phyloP scores from a whole-genome alignment of 2,329 filamentous ascomycete genomes.

The Rugonectria rugulosa region DNA sequence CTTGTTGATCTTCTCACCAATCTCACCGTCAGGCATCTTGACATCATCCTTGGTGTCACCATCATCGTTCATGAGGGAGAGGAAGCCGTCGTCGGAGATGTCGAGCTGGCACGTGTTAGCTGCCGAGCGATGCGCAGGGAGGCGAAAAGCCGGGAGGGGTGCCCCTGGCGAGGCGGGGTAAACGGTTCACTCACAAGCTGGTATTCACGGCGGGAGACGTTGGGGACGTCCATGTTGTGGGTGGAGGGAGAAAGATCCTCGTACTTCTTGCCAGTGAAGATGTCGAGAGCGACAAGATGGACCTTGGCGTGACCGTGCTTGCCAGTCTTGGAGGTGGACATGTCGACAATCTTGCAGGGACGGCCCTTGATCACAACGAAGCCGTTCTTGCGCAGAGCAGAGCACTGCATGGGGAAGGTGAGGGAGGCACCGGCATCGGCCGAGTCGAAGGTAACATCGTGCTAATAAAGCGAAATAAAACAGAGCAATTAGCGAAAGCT shows the following conservation, averaged over 20 bases:
- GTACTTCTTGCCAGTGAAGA: constrained; percentile 99
- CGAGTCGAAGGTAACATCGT: constrained; percentile 82
- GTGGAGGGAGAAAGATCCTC: constrained; percentile 99
- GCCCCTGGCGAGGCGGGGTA: constrained; percentile 33
- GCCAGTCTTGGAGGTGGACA: constrained; percentile 99
- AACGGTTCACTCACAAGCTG: constrained; percentile 79
- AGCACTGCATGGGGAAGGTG: constrained; percentile 99
- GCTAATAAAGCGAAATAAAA: constrained; percentile 50
- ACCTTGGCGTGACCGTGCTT: constrained; percentile 99
- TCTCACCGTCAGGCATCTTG: constrained; percentile 86
- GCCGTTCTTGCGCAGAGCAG: constrained; percentile 99
- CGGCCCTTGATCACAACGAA: constrained; percentile 98
- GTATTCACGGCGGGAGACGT: constrained; percentile 89
- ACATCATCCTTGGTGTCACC: constrained; percentile 94
- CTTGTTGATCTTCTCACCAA: constrained; percentile 85
- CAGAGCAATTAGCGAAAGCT: constrained; percentile 34
- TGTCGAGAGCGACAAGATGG: constrained; percentile 96
- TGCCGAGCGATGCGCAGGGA: constrained; percentile 12
- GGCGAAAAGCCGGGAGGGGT: constrained; percentile 23
- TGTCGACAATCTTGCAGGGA: constrained; percentile 99
- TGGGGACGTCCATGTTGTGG: constrained; percentile 97
- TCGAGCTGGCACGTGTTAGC: constrained; percentile 69
- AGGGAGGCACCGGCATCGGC: constrained; percentile 94
- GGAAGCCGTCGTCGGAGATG: constrained; percentile 92
- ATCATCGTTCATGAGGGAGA: constrained; percentile 89